phyloP scores from a whole-genome alignment of 495 filamentous ascomycete genomes.

The Neurospora sp. region DNA sequence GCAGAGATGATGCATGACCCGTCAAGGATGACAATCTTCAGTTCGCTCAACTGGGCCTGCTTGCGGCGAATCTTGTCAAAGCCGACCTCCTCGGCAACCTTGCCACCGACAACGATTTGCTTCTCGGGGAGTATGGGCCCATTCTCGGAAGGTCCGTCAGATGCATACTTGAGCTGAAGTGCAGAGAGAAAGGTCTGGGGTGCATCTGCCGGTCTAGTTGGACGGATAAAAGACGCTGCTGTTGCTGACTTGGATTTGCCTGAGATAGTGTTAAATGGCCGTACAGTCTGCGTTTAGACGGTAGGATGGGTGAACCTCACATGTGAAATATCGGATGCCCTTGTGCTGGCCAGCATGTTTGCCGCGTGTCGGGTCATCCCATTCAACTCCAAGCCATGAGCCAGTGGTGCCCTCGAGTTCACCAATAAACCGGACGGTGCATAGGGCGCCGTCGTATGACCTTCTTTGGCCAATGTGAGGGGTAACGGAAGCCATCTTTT shows the following conservation, averaged over 20 bases:
- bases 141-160: slow-evolving; percentile 30
- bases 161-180: slow-evolving; percentile 71
- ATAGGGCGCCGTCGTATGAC: slow-evolving; percentile 62
- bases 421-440: slow-evolving; percentile 81
- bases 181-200: slow-evolving; percentile 68
- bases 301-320: slow-evolving; percentile 34
- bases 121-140: slow-evolving; percentile 11
- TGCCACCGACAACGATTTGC: slow-evolving; percentile 63
- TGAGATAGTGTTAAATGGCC: slow-evolving; percentile 16
- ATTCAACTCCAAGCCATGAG: slow-evolving; percentile 91
- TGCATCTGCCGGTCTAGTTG: slow-evolving; percentile 56
- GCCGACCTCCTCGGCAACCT: slow-evolving; percentile 88
- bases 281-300: not conserved
- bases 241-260: slow-evolving; percentile 55
- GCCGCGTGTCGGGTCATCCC: slow-evolving; percentile 77
- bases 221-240: slow-evolving; percentile 78
- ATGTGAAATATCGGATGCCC: slow-evolving; percentile 73
- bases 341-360: slow-evolving; percentile 83
- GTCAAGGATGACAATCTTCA: slow-evolving; percentile 76
- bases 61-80: slow-evolving; percentile 85
- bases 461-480: slow-evolving; percentile 57
- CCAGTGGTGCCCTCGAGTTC: slow-evolving; percentile 64
- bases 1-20: slow-evolving; percentile 49
- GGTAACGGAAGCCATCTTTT: slow-evolving; percentile 9
- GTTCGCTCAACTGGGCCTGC: slow-evolving; percentile 64